Evolutionary conservation across 441 rosid genomes (phyloP).

Genomic region (Brassica balearica): DNA sequence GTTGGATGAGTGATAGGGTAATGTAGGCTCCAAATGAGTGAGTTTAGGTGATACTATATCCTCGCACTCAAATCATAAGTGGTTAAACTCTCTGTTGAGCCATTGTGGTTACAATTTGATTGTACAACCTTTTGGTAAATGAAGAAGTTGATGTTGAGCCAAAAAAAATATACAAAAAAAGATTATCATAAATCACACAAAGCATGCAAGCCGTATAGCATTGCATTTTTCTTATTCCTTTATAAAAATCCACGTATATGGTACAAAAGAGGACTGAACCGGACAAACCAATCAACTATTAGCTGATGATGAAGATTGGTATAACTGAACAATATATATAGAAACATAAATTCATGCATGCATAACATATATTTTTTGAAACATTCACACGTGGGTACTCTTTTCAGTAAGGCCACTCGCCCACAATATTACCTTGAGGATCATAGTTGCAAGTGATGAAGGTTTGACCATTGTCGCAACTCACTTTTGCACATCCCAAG

Average conservation of each 20-base stretch:
- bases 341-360: too few species aligned
- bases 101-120: slow-evolving; percentile 1
- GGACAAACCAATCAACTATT: slow-evolving; percentile 27
- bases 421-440: slow-evolving; percentile 37
- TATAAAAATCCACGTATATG: neutral
- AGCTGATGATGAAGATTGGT: slow-evolving; percentile 8
- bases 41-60: neutral
- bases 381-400: neutral
- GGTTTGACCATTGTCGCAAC: slow-evolving; percentile 36
- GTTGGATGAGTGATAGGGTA: neutral
- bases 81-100: neutral
- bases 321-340: neutral
- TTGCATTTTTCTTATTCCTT: slow-evolving; percentile 28
- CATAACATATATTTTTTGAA: neutral
- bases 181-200: slow-evolving; percentile 13
- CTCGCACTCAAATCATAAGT: neutral
- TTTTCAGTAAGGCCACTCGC: slow-evolving; percentile 41
- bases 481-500: slow-evolving; percentile 49
- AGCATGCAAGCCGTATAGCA: slow-evolving; percentile 31
- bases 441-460: slow-evolving; percentile 48
- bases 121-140: neutral
- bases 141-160: neutral
- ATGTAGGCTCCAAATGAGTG: neutral
- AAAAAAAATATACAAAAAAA: neutral
- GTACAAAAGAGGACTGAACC: slow-evolving; percentile 22